Conservation (phyloP, 805 yeast genomes). For the Cyberlindnera galapagoensis region DNA sequence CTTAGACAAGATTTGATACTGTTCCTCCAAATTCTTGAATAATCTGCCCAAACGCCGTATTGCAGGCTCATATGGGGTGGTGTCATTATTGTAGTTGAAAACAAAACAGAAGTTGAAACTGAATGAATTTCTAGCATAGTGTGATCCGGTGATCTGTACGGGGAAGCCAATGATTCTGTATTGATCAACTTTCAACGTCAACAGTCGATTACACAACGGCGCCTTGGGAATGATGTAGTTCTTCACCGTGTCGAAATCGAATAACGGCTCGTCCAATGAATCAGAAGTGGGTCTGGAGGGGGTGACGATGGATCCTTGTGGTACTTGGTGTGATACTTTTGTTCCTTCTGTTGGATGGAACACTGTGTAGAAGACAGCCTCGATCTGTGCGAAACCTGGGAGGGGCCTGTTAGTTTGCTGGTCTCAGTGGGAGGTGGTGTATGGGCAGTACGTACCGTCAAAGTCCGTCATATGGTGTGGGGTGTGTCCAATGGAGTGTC, state of each 20-base stretch:
- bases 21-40: slow-evolving; percentile 90
- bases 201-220: slow-evolving; percentile 73
- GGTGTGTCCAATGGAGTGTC: too few species aligned
- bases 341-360: slow-evolving; percentile 97
- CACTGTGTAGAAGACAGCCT: slow-evolving; percentile 81
- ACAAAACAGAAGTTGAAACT: slow-evolving; percentile 92
- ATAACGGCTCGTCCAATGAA: slow-evolving; percentile 34
- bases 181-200: slow-evolving; percentile 64
- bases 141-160: slow-evolving; percentile 65
- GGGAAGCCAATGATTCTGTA: slow-evolving; percentile 84
- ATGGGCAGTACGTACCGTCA: neutral
- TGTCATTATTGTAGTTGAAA: slow-evolving; percentile 73
- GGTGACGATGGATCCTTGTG: slow-evolving; percentile 59
- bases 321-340: slow-evolving; percentile 85
- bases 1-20: slow-evolving; percentile 64
- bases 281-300: slow-evolving; percentile 25
- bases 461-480: slow-evolving; percentile 3
- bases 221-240: slow-evolving; percentile 94
- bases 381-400: slow-evolving; percentile 78
- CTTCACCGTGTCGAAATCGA: slow-evolving; percentile 79
- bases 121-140: slow-evolving; percentile 86
- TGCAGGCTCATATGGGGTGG: slow-evolving; percentile 81
- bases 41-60: slow-evolving; percentile 78
- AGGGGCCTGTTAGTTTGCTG: neutral
- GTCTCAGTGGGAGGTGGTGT: neutral